Conservation (phyloP, 1,284 basidiomycete species). For the Cryptococcus neoformans region DNA sequence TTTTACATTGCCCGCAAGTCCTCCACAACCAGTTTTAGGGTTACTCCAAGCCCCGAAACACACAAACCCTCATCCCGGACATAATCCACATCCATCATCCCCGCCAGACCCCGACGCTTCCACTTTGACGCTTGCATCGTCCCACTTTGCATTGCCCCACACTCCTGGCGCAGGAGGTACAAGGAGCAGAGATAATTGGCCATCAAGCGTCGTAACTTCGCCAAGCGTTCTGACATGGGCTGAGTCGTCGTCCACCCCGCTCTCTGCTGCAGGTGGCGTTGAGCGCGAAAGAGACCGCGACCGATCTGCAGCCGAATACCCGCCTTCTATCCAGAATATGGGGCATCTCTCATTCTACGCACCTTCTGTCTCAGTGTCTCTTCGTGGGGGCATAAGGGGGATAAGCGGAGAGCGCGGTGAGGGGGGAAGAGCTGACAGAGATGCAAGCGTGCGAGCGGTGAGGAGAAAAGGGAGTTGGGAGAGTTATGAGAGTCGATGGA, state of each 20-base stretch:
- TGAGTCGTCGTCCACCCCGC: neutral
- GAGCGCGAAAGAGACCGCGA: neutral
- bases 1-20: neutral
- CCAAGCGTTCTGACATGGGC: neutral
- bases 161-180: slow-evolving; percentile 30
- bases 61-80: slow-evolving; percentile 84
- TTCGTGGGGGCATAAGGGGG: neutral
- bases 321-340: neutral
- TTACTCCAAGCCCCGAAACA: slow-evolving; percentile 75
- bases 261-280: neutral
- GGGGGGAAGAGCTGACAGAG: slow-evolving; percentile 21
- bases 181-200: neutral
- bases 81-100: slow-evolving; percentile 88
- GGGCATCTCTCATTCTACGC: slow-evolving; percentile 1
- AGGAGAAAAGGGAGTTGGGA: slow-evolving; percentile 33
- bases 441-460: slow-evolving; percentile 33
- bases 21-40: neutral
- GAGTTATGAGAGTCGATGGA: slow-evolving; percentile 32
- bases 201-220: neutral
- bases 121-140: slow-evolving; percentile 85
- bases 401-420: slow-evolving; percentile 6
- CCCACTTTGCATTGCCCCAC: slow-evolving; percentile 71
- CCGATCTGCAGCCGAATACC: neutral
- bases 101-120: slow-evolving; percentile 90
- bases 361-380: slow-evolving; percentile 10